These are phyloP conservation scores for Adenanthera pavonina DNA, from an alignment of 306 rosid genomes.

Conservation along the genomic window DNA sequence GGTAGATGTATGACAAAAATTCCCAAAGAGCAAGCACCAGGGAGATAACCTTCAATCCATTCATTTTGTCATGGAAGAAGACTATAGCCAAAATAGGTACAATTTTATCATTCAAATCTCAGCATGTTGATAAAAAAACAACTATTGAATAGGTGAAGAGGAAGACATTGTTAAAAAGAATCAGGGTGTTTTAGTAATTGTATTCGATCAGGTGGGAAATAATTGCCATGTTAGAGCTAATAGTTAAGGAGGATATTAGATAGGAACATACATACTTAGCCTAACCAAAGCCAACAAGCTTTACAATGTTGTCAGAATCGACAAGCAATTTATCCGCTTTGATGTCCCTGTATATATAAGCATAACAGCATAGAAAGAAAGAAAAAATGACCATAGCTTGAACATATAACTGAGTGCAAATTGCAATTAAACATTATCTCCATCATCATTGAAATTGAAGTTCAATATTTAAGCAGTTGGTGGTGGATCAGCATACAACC, in stretches of 20 bases:
- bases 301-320: background rate
- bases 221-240: too few species aligned
- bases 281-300: background rate
- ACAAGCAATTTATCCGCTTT: background rate
- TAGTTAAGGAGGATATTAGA: background rate
- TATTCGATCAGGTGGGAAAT: too few species aligned
- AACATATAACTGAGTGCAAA: too few species aligned
- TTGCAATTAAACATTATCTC: too few species aligned
- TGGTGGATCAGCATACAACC: too few species aligned
- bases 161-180: too few species aligned
- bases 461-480: too few species aligned
- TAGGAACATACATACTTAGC: background rate
- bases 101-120: background rate
- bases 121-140: too few species aligned
- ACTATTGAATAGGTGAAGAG: too few species aligned
- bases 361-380: background rate
- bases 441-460: too few species aligned
- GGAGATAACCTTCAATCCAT: conserved; percentile 50
- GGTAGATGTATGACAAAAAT: conserved; percentile 51
- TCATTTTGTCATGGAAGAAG: conserved; percentile 49
- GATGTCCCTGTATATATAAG: background rate
- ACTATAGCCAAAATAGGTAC: conserved; percentile 51
- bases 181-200: too few species aligned
- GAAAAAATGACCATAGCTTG: background rate
- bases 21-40: conserved; percentile 57